These are phyloP conservation scores for Neonectria coccinea DNA, from an alignment of 2,329 filamentous ascomycete genomes.

Conservation along the genomic window DNA sequence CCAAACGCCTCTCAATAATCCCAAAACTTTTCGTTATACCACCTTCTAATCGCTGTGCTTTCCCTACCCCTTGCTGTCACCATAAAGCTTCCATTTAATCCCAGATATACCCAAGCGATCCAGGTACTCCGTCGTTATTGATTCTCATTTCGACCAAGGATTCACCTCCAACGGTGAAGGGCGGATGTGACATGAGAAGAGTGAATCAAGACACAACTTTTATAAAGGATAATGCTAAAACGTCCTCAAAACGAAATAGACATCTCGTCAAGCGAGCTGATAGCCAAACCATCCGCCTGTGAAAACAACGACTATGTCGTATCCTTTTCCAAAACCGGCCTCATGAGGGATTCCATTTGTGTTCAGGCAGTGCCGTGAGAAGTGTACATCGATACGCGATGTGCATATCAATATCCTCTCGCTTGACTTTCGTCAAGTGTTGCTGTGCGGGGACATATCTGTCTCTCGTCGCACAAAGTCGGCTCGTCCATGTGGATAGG, in stretches of 20 bases:
- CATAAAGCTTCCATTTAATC: neutral
- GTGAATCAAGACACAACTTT: slow-evolving; percentile 8
- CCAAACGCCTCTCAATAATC: neutral
- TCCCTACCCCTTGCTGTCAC: neutral
- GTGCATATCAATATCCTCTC: slow-evolving; percentile 10
- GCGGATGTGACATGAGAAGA: slow-evolving; percentile 3
- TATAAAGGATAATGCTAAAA: slow-evolving; percentile 11
- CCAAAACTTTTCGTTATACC: slow-evolving; percentile 3
- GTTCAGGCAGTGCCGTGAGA: slow-evolving; percentile 1
- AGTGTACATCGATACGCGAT: neutral
- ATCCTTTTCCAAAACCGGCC: slow-evolving; percentile 31
- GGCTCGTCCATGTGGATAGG: slow-evolving; percentile 12
- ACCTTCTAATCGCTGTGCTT: neutral
- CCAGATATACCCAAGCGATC: slow-evolving; percentile 1
- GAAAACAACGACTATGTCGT: slow-evolving; percentile 25
- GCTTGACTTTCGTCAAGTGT: slow-evolving; percentile 26
- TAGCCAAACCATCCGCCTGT: slow-evolving; percentile 21
- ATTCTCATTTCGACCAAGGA: neutral
- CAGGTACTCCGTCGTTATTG: neutral
- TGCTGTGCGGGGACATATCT: slow-evolving; percentile 43
- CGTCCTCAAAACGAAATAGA: slow-evolving; percentile 6
- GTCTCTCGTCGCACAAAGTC: slow-evolving; percentile 36
- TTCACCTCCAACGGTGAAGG: neutral
- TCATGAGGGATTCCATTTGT: slow-evolving; percentile 16
- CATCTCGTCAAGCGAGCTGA: slow-evolving; percentile 11